These are phyloP conservation scores for Termitomyces eurrhizus DNA, from an alignment of 768 basidiomycete species.

Conservation along the genomic window DNA sequence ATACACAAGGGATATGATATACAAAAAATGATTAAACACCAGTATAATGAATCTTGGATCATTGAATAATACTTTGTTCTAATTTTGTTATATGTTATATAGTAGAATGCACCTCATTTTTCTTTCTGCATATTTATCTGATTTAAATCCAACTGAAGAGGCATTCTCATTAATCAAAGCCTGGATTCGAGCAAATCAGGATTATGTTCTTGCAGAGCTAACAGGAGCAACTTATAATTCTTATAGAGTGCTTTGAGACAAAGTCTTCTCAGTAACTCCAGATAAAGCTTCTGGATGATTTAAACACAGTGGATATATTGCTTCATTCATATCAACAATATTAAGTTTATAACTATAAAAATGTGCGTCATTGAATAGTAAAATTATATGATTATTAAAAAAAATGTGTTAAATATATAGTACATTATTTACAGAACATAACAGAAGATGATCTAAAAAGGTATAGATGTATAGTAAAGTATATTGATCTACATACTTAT, in stretches of 20 bases:
- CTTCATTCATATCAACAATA: neutral
- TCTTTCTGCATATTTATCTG: neutral
- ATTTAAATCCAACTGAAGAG: neutral
- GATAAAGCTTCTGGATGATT: neutral
- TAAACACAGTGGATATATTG: slow-evolving; percentile 3
- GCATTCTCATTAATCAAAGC: neutral
- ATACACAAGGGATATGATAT: neutral
- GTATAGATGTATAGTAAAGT: neutral
- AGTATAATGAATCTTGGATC: no score
- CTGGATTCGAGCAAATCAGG: no score
- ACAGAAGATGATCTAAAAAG: neutral
- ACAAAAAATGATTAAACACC: no score
- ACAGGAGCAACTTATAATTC: neutral
- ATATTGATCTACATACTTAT: no score
- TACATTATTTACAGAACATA: neutral
- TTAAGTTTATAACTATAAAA: neutral
- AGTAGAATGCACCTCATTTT: neutral
- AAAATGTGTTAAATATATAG: no score
- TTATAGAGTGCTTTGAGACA: slow-evolving; percentile 4
- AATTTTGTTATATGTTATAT: no score
- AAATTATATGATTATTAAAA: no score
- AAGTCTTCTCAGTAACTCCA: neutral
- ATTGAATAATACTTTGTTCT: no score
- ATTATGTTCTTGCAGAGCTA: no score
- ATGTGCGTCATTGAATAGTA: no score